Percentiles rank a stretch among this genome's conserved stretches.
Evolutionary conservation across 768 basidiomycete genomes (phyloP).

Genomic region (Rhizopogon vulgaris): DNA sequence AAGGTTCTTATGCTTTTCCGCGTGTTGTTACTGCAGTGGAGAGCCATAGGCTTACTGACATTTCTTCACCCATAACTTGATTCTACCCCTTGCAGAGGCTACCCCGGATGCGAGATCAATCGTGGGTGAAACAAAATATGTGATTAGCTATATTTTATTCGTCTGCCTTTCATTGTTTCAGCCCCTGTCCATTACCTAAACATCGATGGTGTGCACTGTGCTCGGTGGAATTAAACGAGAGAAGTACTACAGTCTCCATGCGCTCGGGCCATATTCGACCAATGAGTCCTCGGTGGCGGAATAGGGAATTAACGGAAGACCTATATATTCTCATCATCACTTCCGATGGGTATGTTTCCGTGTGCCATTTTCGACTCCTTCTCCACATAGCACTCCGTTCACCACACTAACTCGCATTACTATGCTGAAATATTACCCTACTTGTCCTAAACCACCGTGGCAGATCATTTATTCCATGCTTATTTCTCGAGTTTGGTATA

Average conservation of each 20-base stretch:
- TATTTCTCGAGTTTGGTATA: neutral
- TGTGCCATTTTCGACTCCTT: neutral
- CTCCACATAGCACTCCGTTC: neutral
- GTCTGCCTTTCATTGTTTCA: too few species aligned
- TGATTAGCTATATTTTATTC: too few species aligned
- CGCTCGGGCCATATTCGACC: neutral
- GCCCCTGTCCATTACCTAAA: too few species aligned
- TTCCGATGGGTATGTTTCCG: neutral
- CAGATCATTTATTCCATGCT: neutral
- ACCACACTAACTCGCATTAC: neutral
- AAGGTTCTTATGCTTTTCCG: too few species aligned
- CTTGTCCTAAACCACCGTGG: neutral
- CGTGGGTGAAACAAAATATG: too few species aligned
- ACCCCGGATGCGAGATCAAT: too few species aligned
- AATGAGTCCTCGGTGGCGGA: neutral
- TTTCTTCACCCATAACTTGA: too few species aligned
- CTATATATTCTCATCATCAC: neutral
- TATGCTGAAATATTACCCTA: neutral
- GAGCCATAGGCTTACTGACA: too few species aligned
- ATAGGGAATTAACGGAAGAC: neutral
- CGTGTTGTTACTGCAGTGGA: too few species aligned
- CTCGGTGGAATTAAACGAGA: neutral
- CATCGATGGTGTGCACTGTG: neutral
- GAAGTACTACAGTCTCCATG: neutral
- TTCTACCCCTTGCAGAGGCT: too few species aligned